Evolutionary conservation across 2,329 filamentous ascomycete species (phyloP), one percentile per base, ranked within the genome.

Genomic region (Colletotrichum sp.): DNA sequence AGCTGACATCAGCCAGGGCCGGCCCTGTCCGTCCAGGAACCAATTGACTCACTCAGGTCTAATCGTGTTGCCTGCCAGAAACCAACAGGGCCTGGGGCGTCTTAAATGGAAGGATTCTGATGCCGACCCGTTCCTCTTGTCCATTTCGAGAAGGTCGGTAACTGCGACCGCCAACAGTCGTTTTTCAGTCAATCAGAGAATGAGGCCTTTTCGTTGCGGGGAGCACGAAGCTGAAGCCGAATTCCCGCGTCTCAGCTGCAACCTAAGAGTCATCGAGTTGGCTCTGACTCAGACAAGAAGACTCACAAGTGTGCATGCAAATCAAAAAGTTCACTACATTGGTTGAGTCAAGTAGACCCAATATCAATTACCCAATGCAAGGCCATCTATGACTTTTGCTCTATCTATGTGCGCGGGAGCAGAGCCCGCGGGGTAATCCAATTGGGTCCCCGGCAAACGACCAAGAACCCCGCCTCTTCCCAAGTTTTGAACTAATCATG

Each of bases 81-180:
- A 13, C 43, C 43, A 48, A 48, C n/a, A 48, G 43, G 43, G 38
- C n/a, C n/a, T n/a, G n/a, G n/a, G n/a, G n/a, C n/a, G n/a, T n/a
- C n/a, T n/a, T n/a, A n/a, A n/a, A n/a, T n/a, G n/a, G n/a, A n/a
- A n/a, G n/a, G n/a, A n/a, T n/a, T n/a, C n/a, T n/a, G n/a, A n/a
- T n/a, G n/a, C n/a, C n/a, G n/a, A n/a, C n/a, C n/a, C n/a, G n/a
- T n/a, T n/a, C n/a, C n/a, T 61, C 71, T 34, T 36, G 12, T 52
- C 67, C 67, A 13, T 36, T 65, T 74, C 32, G 34, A 71, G 67
- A 74, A 74, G 72, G 72, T 74, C 67, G n/a, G 15, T 70, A 30
- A 15, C 30, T 8, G 13, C n/a, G 30, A 36, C 30, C n/a, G 61
- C 61, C 61, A 52, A 32, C 64, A n/a, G 16, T 43, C 9, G 18